phyloP scores from a whole-genome alignment of 1,284 basidiomycete genomes.

The Cystobasidium slooffiae region DNA sequence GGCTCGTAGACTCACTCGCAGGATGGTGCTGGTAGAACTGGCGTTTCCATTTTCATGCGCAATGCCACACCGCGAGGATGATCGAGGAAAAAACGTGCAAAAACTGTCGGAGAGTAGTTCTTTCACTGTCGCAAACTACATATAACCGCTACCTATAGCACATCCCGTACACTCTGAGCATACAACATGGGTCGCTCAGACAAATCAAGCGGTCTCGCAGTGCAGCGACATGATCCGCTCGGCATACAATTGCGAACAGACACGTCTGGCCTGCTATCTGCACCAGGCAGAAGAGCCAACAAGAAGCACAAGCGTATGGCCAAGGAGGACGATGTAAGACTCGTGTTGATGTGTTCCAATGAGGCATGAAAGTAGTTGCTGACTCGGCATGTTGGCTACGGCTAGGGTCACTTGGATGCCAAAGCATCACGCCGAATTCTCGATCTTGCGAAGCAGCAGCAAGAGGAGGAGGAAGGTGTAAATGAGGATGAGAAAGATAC shows the following conservation, averaged over 20 bases:
- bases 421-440: constrained; percentile 89
- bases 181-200: constrained; percentile 23
- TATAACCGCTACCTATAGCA: neutral
- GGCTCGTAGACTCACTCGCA: too few relatives aligned
- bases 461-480: constrained; percentile 68
- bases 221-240: constrained; percentile 50
- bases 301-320: constrained; percentile 43
- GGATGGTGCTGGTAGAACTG: neutral
- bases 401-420: constrained; percentile 74
- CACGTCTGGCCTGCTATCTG: constrained; percentile 48
- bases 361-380: neutral
- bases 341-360: neutral
- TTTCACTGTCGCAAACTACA: neutral
- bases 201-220: constrained; percentile 3
- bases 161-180: neutral
- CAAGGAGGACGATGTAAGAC: constrained; percentile 47
- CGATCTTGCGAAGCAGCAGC: constrained; percentile 88
- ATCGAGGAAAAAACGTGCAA: constrained; percentile 18
- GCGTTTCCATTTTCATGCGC: neutral
- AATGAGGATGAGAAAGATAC: neutral
- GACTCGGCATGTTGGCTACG: neutral
- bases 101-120: neutral
- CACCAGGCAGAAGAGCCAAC: constrained; percentile 51
- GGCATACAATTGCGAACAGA: constrained; percentile 48
- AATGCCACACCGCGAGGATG: neutral